Percentiles rank a stretch among this genome's conserved stretches.
phyloP scores from a whole-genome alignment of 495 filamentous ascomycete species.

The Xylaria bambusicola region DNA sequence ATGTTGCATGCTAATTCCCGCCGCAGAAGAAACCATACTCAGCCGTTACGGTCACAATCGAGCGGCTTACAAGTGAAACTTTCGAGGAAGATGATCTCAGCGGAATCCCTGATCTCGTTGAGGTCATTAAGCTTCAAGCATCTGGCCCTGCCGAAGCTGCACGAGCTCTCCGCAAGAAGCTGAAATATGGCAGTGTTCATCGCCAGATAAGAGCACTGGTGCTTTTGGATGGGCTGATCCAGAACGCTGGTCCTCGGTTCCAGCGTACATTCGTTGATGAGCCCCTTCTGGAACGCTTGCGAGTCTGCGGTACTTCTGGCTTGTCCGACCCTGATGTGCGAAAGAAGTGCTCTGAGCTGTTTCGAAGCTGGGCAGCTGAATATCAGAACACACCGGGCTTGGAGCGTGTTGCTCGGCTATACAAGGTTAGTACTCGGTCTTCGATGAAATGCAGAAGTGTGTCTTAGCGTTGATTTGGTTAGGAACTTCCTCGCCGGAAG shows the following conservation, averaged over 20 bases:
- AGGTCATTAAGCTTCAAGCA: slow-evolving; percentile 86
- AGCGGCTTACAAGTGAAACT: slow-evolving; percentile 84
- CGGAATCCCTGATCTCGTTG: slow-evolving; percentile 90
- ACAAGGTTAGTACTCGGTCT: slow-evolving; percentile 54
- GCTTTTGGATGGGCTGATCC: slow-evolving; percentile 90
- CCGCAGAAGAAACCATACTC: slow-evolving; percentile 88
- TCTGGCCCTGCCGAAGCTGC: slow-evolving; percentile 88
- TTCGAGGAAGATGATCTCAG: slow-evolving; percentile 88
- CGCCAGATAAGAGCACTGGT: slow-evolving; percentile 87
- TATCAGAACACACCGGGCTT: slow-evolving; percentile 85
- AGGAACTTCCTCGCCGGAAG: slow-evolving; percentile 58
- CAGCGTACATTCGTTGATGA: slow-evolving; percentile 88
- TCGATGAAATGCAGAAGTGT: not conserved
- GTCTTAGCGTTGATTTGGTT: slow-evolving; percentile 14
- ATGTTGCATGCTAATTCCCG: slow-evolving; percentile 14
- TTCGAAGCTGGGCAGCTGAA: slow-evolving; percentile 80
- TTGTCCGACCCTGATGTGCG: slow-evolving; percentile 84
- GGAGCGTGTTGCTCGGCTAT: slow-evolving; percentile 73
- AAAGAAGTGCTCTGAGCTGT: slow-evolving; percentile 81
- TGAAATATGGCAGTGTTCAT: slow-evolving; percentile 96
- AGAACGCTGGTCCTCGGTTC: slow-evolving; percentile 90
- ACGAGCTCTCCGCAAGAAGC: slow-evolving; percentile 92
- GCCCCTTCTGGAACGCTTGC: slow-evolving; percentile 87
- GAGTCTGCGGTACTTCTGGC: slow-evolving; percentile 81
- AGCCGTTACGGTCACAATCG: slow-evolving; percentile 91